Conservation (phyloP, 352 stramenopile species). For the Globisporangium apiculatum region DNA sequence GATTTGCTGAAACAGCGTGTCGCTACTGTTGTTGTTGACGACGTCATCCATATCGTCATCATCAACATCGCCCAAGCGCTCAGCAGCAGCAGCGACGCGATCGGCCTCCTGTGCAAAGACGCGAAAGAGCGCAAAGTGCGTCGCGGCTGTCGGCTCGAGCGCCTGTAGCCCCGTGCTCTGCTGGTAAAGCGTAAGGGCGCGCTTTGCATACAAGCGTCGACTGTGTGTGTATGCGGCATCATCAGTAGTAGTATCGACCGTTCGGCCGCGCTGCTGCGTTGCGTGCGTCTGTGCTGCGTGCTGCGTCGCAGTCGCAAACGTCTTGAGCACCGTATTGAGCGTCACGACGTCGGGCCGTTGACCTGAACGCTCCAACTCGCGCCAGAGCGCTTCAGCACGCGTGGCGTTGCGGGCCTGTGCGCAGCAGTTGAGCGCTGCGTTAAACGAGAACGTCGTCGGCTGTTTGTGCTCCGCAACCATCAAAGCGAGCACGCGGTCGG, state of each 20-base stretch:
- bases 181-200: constrained; percentile 21
- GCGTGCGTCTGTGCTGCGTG: background rate
- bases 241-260: background rate
- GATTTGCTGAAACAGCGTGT: constrained; percentile 16
- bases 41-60: constrained; percentile 13
- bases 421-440: constrained; percentile 39
- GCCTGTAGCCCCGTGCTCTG: constrained; percentile 3
- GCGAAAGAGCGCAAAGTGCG: constrained; percentile 45
- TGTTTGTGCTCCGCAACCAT: constrained; percentile 11
- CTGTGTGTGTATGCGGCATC: background rate
- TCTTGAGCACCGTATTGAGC: constrained; percentile 50
- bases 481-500: constrained; percentile 32
- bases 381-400: constrained; percentile 24
- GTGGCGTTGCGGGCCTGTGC: constrained; percentile 21
- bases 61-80: background rate
- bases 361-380: constrained; percentile 24
- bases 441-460: constrained; percentile 22
- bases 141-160: constrained; percentile 22
- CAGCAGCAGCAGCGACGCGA: constrained; percentile 1
- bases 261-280: background rate
- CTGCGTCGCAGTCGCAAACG: constrained; percentile 15
- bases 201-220: constrained; percentile 16
- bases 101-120: constrained; percentile 41
- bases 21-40: constrained; percentile 14
- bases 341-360: constrained; percentile 30